Evolutionary conservation across 2,329 filamentous ascomycete genomes (phyloP).

Genomic region (Talaromyces funiculosus): DNA sequence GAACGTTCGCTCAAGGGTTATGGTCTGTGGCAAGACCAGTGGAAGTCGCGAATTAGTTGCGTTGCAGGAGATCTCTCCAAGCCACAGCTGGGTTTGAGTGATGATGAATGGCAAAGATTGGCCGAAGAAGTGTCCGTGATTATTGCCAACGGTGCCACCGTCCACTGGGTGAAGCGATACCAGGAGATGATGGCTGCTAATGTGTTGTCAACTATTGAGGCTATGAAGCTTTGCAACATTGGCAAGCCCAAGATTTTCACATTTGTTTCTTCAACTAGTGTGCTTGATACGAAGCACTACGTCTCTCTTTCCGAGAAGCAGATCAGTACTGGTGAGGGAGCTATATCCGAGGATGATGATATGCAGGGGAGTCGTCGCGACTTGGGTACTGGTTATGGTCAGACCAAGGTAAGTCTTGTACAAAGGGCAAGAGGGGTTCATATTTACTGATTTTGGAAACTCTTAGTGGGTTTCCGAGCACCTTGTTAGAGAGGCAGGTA

Average conservation of each 20-base stretch:
- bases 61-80: constrained; percentile 70
- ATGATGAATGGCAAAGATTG: constrained; percentile 60
- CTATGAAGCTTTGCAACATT: constrained; percentile 66
- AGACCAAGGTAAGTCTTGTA: constrained; percentile 55
- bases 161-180: constrained; percentile 78
- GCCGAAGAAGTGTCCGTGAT: constrained; percentile 63
- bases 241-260: constrained; percentile 74
- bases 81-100: constrained; percentile 66
- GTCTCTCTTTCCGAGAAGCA: constrained; percentile 64
- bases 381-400: constrained; percentile 82
- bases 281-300: constrained; percentile 77
- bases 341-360: constrained; percentile 70
- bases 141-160: constrained; percentile 74
- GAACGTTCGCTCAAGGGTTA: constrained; percentile 64
- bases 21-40: constrained; percentile 64
- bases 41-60: constrained; percentile 59
- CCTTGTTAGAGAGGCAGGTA: constrained; percentile 71
- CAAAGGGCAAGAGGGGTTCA: not conserved
- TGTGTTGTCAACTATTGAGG: constrained; percentile 73
- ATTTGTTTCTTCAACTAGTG: constrained; percentile 77
- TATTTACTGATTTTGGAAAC: not conserved
- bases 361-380: constrained; percentile 69
- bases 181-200: constrained; percentile 66
- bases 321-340: constrained; percentile 55
- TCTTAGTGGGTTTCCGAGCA: constrained; percentile 67